Base-by-base conservation (phyloP, 1,139 yeast genomes). In the Nadsonia commutata region DNA sequence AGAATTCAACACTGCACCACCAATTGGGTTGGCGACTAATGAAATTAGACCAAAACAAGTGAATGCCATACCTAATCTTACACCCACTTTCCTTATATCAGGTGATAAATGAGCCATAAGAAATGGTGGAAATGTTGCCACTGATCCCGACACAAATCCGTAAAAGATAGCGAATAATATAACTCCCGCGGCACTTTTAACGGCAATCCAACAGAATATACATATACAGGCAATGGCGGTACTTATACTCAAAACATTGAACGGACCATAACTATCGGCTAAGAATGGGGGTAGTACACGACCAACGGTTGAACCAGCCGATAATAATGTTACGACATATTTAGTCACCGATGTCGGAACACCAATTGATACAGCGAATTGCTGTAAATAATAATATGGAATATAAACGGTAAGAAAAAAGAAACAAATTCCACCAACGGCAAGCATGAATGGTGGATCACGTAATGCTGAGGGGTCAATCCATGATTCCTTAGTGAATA, bases 251-350 rank as follows among this genome's bases (percentile, higher is more conserved):
- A 70, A 49, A 8, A 67, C 55, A 41, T 74, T 72, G 36, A 70
- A 51, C 13, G 21, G 22, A 0, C 80, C 80, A 38, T 60, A 46
- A 22, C 52, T 56, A 52, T 74, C 78, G 2, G 73, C 71, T 11
- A 68, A 7, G 36, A 59, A 53, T 1, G 76, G 76, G 2, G 76
- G 71, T 0, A 68, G 17, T 0, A 75, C 61, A 37, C 79, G 58
- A 2, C 78, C 78, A n/a, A 70, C 47, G 38, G 66, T 62, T 7
- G 70, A 60, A 55, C 64, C 62, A 3, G 71, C 74, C 39, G 72
- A 65, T 18, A 71, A 64, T 20, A 72, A 62, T 1, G 77, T 63
- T 9, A 72, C 67, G 43, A 46, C 38, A 47, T 50, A 52, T 37
- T 44, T 38, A 23, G 38, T 36, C 18, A 40, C 42, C 13, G 37